These are phyloP conservation scores for Tolypocladium tropicale DNA, from an alignment of 2,329 filamentous ascomycete genomes.

Conservation along the genomic window DNA sequence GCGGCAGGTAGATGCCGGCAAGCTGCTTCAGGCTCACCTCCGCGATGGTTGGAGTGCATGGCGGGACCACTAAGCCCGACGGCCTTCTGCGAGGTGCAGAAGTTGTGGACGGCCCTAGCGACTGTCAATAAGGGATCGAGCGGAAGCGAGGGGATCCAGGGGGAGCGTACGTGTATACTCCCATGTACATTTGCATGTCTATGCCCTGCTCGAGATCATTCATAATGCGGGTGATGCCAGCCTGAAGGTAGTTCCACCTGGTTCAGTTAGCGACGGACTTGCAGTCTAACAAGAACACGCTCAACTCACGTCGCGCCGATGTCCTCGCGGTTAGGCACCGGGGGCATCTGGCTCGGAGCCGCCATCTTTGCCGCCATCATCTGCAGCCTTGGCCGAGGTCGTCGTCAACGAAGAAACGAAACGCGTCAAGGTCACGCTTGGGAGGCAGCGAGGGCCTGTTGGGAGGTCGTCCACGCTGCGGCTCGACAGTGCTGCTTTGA, in stretches of 20 bases:
- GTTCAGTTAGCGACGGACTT: constrained; percentile 11
- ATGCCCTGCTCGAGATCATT: constrained; percentile 81
- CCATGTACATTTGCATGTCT: constrained; percentile 96
- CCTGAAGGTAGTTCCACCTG: constrained; percentile 85
- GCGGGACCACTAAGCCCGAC: constrained; percentile 45
- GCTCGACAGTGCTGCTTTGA: neutral
- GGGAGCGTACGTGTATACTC: constrained; percentile 70
- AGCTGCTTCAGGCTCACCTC: constrained; percentile 41
- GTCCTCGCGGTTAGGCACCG: constrained; percentile 51
- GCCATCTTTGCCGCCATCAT: constrained; percentile 25
- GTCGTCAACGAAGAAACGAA: neutral
- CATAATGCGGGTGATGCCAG: constrained; percentile 89
- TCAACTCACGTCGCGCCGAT: constrained; percentile 37
- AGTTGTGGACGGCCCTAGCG: constrained; percentile 83
- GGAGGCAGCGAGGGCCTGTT: neutral
- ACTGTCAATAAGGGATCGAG: constrained; percentile 1
- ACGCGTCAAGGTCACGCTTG: constrained; percentile 2
- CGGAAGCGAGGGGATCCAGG: neutral
- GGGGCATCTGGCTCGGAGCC: constrained; percentile 37
- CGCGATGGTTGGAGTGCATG: constrained; percentile 34
- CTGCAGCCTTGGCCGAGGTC: neutral
- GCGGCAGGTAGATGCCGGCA: neutral
- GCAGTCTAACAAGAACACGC: neutral
- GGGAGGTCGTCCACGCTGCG: neutral
- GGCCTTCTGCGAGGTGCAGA: constrained; percentile 96